These are phyloP conservation scores for Diaporthe helianthi DNA, from an alignment of 2,329 filamentous ascomycete species.

Conservation along the genomic window DNA sequence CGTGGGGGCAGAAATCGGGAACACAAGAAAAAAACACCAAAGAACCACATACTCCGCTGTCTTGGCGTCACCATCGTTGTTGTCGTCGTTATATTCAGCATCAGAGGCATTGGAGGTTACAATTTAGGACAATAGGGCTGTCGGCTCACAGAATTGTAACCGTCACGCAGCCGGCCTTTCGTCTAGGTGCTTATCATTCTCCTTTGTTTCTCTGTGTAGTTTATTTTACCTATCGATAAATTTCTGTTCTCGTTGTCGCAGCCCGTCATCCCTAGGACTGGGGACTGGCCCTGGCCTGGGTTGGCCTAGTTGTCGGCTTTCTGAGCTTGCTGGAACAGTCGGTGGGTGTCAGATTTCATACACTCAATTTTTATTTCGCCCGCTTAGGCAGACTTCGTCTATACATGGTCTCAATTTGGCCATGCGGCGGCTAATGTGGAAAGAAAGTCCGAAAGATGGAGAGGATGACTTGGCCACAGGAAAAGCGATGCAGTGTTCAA, in stretches of 20 bases:
- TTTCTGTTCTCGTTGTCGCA: neutral
- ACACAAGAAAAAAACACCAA: neutral
- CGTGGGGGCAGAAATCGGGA: neutral
- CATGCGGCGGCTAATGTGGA: neutral
- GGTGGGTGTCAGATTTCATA: neutral
- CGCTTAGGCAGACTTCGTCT: too few species aligned
- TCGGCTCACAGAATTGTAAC: neutral
- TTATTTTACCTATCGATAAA: neutral
- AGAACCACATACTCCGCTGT: neutral
- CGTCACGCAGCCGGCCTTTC: neutral
- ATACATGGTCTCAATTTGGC: neutral
- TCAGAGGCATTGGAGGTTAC: neutral
- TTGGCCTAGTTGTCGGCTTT: neutral
- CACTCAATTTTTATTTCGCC: neutral
- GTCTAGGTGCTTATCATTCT: neutral
- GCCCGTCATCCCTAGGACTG: neutral
- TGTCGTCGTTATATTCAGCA: too few species aligned
- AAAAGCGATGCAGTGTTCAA: neutral
- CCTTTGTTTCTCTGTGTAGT: constrained; percentile 15
- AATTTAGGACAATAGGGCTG: neutral
- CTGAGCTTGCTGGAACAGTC: neutral
- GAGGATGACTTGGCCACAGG: neutral
- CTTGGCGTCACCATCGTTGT: neutral
- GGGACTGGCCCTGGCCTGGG: neutral
- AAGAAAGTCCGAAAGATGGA: neutral